Percentiles rank a stretch among this genome's conserved stretches.
These are phyloP conservation scores for Calycina herbarum DNA, from an alignment of 2,329 filamentous ascomycete species.

Conservation along the genomic window DNA sequence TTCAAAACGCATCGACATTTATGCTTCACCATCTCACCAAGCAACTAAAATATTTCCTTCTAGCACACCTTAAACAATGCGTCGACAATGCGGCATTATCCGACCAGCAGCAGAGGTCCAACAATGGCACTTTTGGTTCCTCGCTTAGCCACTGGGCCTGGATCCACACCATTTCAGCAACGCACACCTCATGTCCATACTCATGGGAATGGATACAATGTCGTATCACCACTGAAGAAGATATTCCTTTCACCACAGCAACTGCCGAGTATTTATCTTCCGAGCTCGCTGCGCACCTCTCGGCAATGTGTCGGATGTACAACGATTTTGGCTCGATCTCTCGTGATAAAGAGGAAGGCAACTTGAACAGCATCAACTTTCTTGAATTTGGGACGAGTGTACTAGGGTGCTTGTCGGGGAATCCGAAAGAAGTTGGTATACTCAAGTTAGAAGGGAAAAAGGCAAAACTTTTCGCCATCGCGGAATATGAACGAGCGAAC, in stretches of 20 bases:
- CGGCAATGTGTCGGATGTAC: slow-evolving; percentile 6
- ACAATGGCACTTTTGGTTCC: not conserved
- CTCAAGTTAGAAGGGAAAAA: not conserved
- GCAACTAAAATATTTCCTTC: not conserved
- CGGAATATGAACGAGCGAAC: slow-evolving; percentile 6
- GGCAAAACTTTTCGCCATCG: not conserved
- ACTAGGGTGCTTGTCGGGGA: no score
- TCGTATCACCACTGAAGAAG: not conserved
- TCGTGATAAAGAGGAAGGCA: slow-evolving; percentile 4
- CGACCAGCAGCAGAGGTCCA: no score
- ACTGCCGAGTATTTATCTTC: not conserved
- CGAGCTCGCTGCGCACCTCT: not conserved
- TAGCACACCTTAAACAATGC: not conserved
- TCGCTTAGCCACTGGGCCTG: not conserved
- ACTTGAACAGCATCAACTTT: slow-evolving; percentile 10
- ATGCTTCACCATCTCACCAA: no score
- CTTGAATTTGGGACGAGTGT: not conserved
- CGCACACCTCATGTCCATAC: slow-evolving; percentile 15
- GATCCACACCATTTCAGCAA: slow-evolving; percentile 5
- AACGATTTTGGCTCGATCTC: slow-evolving; percentile 12
- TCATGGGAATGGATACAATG: slow-evolving; percentile 13
- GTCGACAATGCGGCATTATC: not conserved
- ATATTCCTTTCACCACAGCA: not conserved
- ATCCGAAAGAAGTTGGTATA: not conserved
- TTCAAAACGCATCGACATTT: not conserved